Evolutionary conservation across 2,329 filamentous ascomycete species (phyloP).

Genomic region (Botrytis deweyae): DNA sequence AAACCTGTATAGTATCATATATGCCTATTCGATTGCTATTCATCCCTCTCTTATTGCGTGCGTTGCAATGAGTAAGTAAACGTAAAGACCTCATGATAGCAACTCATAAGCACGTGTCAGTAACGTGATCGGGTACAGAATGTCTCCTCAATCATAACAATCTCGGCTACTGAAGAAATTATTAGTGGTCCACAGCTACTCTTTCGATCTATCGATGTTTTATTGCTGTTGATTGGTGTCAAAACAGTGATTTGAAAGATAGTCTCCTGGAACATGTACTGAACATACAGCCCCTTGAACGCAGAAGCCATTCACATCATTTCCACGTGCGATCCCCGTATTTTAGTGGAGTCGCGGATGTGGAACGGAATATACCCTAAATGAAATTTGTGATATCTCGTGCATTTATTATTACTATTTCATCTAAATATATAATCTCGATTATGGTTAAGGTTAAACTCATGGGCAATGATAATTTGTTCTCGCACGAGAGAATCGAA

Average conservation of each 20-base stretch:
- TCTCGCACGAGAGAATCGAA: not conserved
- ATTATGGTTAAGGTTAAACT: not conserved
- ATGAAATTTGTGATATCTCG: conserved; percentile 3
- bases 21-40: not conserved
- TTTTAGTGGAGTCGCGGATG: not conserved
- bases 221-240: not conserved
- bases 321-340: not conserved
- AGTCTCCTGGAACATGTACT: not conserved
- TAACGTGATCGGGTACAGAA: not conserved
- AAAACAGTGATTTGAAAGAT: not conserved
- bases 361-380: not conserved
- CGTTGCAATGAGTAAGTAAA: not conserved
- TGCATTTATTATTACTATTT: not conserved
- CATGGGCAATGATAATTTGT: not conserved
- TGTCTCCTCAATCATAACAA: not conserved
- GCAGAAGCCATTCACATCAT: not conserved
- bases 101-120: not conserved
- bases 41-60: not conserved
- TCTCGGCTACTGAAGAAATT: not conserved
- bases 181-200: too few relatives aligned
- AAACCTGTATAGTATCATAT: not conserved
- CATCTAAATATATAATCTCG: not conserved
- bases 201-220: not conserved
- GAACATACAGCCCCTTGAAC: not conserved
- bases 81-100: not conserved